phyloP scores from a whole-genome alignment of 176 grass and related monocot species.

The Musa beccarii region DNA sequence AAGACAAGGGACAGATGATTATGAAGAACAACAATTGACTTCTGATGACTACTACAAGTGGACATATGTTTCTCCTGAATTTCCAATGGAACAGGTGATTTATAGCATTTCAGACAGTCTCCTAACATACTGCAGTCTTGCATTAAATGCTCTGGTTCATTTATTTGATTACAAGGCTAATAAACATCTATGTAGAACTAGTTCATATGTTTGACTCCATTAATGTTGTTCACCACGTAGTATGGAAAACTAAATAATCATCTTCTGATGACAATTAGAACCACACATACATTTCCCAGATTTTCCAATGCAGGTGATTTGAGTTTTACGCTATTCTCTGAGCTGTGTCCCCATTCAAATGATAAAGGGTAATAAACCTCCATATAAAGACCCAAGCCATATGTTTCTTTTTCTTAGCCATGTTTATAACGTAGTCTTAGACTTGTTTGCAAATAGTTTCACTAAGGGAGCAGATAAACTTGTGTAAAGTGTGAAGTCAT shows the following conservation, averaged over 20 bases:
- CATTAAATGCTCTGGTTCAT: not conserved
- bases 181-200: no score
- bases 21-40: constrained; percentile 25
- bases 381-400: not conserved
- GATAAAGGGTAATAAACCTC: not conserved
- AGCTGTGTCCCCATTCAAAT: not conserved
- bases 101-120: not conserved
- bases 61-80: constrained; percentile 74
- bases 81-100: constrained; percentile 63
- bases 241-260: not conserved
- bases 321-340: not conserved
- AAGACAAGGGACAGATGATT: constrained; percentile 15
- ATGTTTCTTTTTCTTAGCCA: not conserved
- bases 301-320: not conserved
- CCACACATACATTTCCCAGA: not conserved
- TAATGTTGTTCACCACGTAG: not conserved
- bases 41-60: constrained; percentile 55
- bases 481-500: no score
- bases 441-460: no score
- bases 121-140: not conserved
- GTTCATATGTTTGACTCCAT: not conserved
- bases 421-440: not conserved
- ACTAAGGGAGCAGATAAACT: no score
- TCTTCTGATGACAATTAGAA: not conserved
- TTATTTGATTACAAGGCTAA: not conserved